Percentiles rank a stretch among this genome's conserved stretches.
phyloP scores from a whole-genome alignment of 2,329 filamentous ascomycete species.

The Fusarium sp. region DNA sequence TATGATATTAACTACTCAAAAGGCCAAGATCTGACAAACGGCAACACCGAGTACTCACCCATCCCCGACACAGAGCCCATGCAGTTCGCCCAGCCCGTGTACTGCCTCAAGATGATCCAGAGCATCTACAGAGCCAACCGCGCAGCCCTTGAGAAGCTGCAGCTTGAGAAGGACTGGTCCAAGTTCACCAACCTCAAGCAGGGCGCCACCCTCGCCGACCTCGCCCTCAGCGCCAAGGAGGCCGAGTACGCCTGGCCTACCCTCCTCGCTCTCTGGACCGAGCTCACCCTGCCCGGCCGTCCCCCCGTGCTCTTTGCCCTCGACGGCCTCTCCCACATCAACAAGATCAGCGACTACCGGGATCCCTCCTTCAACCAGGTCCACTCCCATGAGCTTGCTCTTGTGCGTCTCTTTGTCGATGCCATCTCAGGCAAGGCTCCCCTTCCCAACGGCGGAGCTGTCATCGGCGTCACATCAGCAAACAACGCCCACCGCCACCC shows the following conservation, averaged over 20 bases:
- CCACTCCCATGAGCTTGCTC: slow-evolving; percentile 85
- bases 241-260: slow-evolving; percentile 83
- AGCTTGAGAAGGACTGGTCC: slow-evolving; percentile 59
- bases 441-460: slow-evolving; percentile 79
- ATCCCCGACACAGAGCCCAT: slow-evolving; percentile 68
- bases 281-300: slow-evolving; percentile 71
- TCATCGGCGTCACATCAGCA: slow-evolving; percentile 79
- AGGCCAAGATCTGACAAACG: slow-evolving; percentile 84
- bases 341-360: slow-evolving; percentile 82
- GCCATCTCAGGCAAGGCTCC: slow-evolving; percentile 71
- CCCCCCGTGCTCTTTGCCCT: slow-evolving; percentile 77
- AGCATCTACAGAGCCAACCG: slow-evolving; percentile 80
- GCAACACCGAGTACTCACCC: slow-evolving; percentile 82
- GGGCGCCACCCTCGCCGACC: slow-evolving; percentile 73
- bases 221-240: slow-evolving; percentile 79
- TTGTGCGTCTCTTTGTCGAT: slow-evolving; percentile 81
- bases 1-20: slow-evolving; percentile 7
- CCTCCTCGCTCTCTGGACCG: slow-evolving; percentile 84
- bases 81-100: slow-evolving; percentile 82
- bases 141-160: slow-evolving; percentile 67
- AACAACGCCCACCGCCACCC: slow-evolving; percentile 76
- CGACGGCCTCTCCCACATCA: slow-evolving; percentile 85
- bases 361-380: slow-evolving; percentile 77
- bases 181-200: slow-evolving; percentile 60
- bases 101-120: slow-evolving; percentile 79